Evolutionary conservation across 345 rosid genomes (phyloP).

Genomic region (Brassica cretica): DNA sequence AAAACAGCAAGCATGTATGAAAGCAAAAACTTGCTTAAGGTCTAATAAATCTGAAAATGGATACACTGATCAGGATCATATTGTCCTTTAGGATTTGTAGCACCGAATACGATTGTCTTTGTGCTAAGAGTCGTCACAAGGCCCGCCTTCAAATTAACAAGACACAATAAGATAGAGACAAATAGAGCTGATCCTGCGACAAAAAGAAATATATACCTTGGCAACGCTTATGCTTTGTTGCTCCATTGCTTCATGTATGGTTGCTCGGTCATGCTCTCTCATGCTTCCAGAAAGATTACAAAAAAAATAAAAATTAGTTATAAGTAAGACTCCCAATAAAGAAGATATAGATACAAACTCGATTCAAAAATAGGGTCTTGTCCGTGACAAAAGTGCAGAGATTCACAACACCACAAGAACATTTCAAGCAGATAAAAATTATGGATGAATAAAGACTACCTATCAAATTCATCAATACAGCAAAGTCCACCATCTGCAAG

Average conservation of each 20-base stretch:
- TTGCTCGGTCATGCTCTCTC: slow-evolving; percentile 98
- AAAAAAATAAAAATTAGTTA: not conserved
- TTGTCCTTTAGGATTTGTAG: slow-evolving; percentile 97
- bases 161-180: not conserved
- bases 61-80: slow-evolving; percentile 97
- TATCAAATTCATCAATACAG: slow-evolving; percentile 97
- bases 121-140: slow-evolving; percentile 93
- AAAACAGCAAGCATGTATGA: slow-evolving; percentile 6
- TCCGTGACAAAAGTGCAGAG: not conserved
- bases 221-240: slow-evolving; percentile 98
- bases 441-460: slow-evolving; percentile 41
- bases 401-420: not conserved
- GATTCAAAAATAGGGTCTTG: not conserved
- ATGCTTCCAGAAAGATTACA: slow-evolving; percentile 50
- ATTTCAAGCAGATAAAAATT: not conserved
- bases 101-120: slow-evolving; percentile 87
- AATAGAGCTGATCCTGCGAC: slow-evolving; percentile 10
- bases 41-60: slow-evolving; percentile 31
- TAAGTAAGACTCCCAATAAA: not conserved
- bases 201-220: slow-evolving; percentile 54
- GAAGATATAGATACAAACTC: slow-evolving; percentile 4
- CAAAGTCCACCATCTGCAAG: slow-evolving; percentile 98
- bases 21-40: not conserved
- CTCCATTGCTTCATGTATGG: slow-evolving; percentile 99
- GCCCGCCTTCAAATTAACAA: slow-evolving; percentile 68